A percentile compares a stretch with the other conserved stretches of the same genome.
Conservation (phyloP, 257 asterid genomes). For the Primulina tabacum region DNA sequence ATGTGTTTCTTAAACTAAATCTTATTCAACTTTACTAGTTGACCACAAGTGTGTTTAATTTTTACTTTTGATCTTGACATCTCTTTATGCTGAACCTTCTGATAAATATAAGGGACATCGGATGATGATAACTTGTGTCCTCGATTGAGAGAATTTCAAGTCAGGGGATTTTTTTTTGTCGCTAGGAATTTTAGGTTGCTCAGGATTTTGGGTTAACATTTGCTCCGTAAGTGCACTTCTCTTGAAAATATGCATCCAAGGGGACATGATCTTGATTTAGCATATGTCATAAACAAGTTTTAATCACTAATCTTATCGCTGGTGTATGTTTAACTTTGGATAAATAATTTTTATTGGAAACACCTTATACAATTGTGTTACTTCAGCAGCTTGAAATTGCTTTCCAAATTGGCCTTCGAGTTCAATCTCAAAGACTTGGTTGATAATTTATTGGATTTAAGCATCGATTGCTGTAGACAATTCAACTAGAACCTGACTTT, state of each 20-base stretch:
- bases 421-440: neutral
- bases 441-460: too few relatives aligned
- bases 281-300: neutral
- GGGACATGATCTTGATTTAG: neutral
- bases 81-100: neutral
- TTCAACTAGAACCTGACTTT: neutral
- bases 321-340: too few relatives aligned
- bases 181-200: neutral
- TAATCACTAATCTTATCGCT: neutral
- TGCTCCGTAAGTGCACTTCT: neutral
- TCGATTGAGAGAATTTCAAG: neutral
- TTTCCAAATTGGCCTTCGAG: neutral
- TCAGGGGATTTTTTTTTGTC: neutral
- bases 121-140: neutral
- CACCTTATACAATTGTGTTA: neutral
- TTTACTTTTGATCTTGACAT: slow-evolving; percentile 3
- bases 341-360: too few relatives aligned
- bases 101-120: neutral
- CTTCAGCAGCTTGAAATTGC: neutral
- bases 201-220: neutral
- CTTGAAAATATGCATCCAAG: neutral
- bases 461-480: neutral
- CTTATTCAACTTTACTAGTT: neutral
- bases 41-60: neutral
- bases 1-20: neutral